Percentiles rank a stretch among this genome's conserved stretches.
phyloP scores from a whole-genome alignment of 176 grass and related monocot species.

The Echinochloa phyllopogon region DNA sequence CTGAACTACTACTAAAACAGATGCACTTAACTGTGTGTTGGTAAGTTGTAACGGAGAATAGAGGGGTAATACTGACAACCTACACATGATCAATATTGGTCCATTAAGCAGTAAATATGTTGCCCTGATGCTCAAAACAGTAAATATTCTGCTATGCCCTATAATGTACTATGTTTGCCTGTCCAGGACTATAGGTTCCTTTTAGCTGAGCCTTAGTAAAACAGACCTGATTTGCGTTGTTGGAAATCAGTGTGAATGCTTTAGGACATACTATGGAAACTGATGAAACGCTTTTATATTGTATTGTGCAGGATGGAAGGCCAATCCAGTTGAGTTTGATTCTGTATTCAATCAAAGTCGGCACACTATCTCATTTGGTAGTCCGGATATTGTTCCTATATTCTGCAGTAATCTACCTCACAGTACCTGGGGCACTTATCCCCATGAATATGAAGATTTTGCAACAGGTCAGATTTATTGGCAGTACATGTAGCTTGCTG shows the following conservation, averaged over 20 bases:
- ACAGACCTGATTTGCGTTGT: conserved; percentile 2
- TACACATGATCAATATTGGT: conserved; percentile 15
- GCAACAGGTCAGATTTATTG: conserved; percentile 70
- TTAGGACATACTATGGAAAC: neutral
- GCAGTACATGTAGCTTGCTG: conserved; percentile 18
- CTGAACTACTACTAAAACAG: neutral
- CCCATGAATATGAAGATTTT: conserved; percentile 90
- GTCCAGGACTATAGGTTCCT: neutral
- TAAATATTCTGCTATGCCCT: neutral
- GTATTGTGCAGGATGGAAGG: conserved; percentile 80
- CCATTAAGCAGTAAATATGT: conserved; percentile 5
- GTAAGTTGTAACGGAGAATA: neutral
- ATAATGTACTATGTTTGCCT: conserved; percentile 24
- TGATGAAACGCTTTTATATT: conserved; percentile 16
- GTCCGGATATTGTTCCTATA: conserved; percentile 96
- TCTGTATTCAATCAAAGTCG: conserved; percentile 90
- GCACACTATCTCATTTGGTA: conserved; percentile 79
- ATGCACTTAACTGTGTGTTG: conserved; percentile 9
- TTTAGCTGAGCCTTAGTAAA: neutral
- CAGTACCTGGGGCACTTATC: conserved; percentile 83
- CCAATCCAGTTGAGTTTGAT: conserved; percentile 97
- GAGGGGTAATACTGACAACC: neutral
- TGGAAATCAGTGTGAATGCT: neutral
- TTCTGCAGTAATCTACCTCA: conserved; percentile 83
- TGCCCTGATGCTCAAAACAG: conserved; percentile 10